phyloP scores from a whole-genome alignment of 1,139 yeast genomes.

The Arxiozyma slooffiae region DNA sequence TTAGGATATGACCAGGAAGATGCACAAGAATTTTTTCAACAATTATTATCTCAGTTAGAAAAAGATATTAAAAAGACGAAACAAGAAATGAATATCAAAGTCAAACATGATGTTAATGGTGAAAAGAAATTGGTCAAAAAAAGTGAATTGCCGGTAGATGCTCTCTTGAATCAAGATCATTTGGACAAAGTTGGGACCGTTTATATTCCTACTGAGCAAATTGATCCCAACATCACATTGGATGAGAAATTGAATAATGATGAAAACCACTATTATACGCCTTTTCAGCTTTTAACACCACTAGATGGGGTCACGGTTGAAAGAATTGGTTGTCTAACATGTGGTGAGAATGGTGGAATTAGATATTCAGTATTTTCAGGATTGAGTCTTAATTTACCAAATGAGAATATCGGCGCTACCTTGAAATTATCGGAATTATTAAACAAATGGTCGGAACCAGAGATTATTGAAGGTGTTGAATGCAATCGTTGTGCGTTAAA shows the following conservation, averaged over 20 bases:
- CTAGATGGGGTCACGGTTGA: conserved; percentile 83
- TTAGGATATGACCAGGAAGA: conserved; percentile 84
- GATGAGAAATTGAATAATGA: conserved; percentile 25
- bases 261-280: conserved; percentile 35
- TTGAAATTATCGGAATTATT: conserved; percentile 49
- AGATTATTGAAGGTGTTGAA: conserved; percentile 82
- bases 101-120: background rate
- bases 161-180: conserved; percentile 38
- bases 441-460: conserved; percentile 67
- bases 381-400: conserved; percentile 59
- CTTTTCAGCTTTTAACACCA: conserved; percentile 63
- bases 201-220: conserved; percentile 61
- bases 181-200: conserved; percentile 52
- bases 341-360: conserved; percentile 92
- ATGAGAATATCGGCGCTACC: conserved; percentile 35
- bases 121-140: conserved; percentile 18
- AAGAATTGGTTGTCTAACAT: conserved; percentile 75
- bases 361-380: conserved; percentile 77
- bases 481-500: conserved; percentile 81
- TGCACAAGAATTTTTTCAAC: conserved; percentile 87
- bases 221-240: conserved; percentile 47
- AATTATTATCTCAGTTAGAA: conserved; percentile 62
- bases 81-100: conserved; percentile 9
- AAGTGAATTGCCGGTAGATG: conserved; percentile 25
- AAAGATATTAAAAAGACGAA: conserved; percentile 36